Evolutionary conservation across 129 eudicot genomes (phyloP), one percentile per base, ranked within the genome.

Genomic region (Chrysanthemum lavandulifolium): DNA sequence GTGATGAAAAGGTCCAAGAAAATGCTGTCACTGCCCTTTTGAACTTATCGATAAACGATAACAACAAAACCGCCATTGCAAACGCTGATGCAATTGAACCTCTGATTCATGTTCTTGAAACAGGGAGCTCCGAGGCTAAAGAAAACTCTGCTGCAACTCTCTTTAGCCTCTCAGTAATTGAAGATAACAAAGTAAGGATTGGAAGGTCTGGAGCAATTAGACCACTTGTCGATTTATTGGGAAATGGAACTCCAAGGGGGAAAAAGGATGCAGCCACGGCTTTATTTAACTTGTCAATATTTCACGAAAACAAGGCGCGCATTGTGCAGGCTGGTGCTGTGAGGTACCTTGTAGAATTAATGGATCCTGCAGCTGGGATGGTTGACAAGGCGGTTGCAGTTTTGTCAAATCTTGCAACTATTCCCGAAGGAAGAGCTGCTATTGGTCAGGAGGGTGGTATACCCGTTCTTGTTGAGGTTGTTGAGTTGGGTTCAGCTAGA

Each of bases 361-460:
- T 93, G 98, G 97, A 93, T 67, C 97, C 98, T n/a, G 97, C 96
- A 10, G 87, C 91, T 14, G 98, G 98, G 53, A 87, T 93, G 96
- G 98, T 89, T 58, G 98, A 93, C 57, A 89, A 90, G 77, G 98
- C 97, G 10, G 92, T 90, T 57, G 97, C 94, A 12, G 97, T 93
- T 67, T 71, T 93, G 75, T 91, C 98, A 0, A 93, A 90, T 79
- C 91, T 93, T 40, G 88, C 98, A 13, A 89, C 96, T 14, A 82
- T 82, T 61, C 90, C 76, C 0, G 98, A 90, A 66, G 98, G 98
- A 19, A 79, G 95, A 72, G 65, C 84, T 0, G 95, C 90, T 16
- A 89, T 93, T 33, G 96, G 97, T 45, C 84, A 84, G 72, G 97
- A 83, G 69, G 82, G 79, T 14, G 98, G 97, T 10, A 93, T 93